Percentiles rank a stretch among this genome's conserved stretches.
Conservation (phyloP, 352 stramenopile species). For the Globisporangium ultimum region DNA sequence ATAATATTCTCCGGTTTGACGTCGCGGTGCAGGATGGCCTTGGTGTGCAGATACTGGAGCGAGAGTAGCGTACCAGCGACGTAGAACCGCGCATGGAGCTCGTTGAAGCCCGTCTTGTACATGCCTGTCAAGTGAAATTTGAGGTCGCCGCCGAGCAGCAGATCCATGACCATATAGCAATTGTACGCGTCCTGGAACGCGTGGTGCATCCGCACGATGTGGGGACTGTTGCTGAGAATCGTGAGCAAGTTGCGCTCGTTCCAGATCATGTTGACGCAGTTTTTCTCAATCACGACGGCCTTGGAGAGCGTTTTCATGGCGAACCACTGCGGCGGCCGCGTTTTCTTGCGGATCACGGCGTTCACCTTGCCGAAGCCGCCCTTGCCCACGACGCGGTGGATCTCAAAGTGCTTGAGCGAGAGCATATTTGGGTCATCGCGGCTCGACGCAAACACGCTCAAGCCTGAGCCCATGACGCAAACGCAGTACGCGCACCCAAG, state of each 20-base stretch:
- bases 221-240: constrained; percentile 34
- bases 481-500: not conserved
- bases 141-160: constrained; percentile 68
- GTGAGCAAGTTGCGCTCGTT: constrained; percentile 72
- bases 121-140: constrained; percentile 58
- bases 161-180: constrained; percentile 80
- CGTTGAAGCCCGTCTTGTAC: constrained; percentile 52
- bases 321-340: constrained; percentile 47
- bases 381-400: constrained; percentile 64
- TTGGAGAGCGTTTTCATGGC: constrained; percentile 75
- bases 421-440: constrained; percentile 37
- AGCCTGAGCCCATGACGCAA: constrained; percentile 11
- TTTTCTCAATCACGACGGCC: constrained; percentile 49
- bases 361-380: constrained; percentile 79
- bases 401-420: constrained; percentile 56
- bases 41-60: constrained; percentile 63
- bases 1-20: constrained; percentile 88
- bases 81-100: constrained; percentile 56
- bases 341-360: constrained; percentile 61
- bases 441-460: constrained; percentile 14
- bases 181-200: constrained; percentile 61
- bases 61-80: constrained; percentile 52
- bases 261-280: constrained; percentile 71
- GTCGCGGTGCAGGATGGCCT: constrained; percentile 74
- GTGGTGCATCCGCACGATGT: constrained; percentile 65